phyloP scores from a whole-genome alignment of 2,329 filamentous ascomycete species.

The Aulographum hederae region DNA sequence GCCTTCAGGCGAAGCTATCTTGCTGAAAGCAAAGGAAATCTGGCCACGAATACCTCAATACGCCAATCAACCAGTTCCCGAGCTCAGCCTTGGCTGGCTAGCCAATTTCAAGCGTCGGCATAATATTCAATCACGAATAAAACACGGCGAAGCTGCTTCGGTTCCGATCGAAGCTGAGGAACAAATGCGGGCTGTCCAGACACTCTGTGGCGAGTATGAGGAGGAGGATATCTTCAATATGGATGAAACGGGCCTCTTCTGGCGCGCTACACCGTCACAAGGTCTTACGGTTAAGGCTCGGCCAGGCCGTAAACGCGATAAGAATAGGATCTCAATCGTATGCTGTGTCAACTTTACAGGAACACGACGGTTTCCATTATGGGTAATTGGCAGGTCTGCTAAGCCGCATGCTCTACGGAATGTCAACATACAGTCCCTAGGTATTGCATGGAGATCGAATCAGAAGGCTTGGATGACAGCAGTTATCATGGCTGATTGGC shows the following conservation, averaged over 20 bases:
- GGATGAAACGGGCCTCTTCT: background rate
- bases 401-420: background rate
- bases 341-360: background rate
- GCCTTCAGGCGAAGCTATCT: background rate
- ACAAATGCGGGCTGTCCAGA: background rate
- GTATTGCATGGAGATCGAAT: background rate
- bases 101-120: background rate
- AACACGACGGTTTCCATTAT: background rate
- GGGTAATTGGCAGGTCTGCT: background rate
- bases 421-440: background rate
- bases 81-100: background rate
- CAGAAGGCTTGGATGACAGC: background rate
- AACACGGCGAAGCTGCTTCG: background rate
- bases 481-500: background rate
- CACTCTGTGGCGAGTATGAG: background rate
- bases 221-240: background rate
- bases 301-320: background rate
- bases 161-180: background rate
- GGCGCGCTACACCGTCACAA: no score
- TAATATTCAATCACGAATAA: background rate
- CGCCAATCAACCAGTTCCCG: background rate
- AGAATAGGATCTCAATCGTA: background rate
- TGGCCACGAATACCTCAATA: background rate
- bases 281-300: background rate
- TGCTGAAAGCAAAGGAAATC: background rate